Base-by-base conservation (phyloP, 2,329 filamentous ascomycete species). In the Dothiorella sarmentorum region DNA sequence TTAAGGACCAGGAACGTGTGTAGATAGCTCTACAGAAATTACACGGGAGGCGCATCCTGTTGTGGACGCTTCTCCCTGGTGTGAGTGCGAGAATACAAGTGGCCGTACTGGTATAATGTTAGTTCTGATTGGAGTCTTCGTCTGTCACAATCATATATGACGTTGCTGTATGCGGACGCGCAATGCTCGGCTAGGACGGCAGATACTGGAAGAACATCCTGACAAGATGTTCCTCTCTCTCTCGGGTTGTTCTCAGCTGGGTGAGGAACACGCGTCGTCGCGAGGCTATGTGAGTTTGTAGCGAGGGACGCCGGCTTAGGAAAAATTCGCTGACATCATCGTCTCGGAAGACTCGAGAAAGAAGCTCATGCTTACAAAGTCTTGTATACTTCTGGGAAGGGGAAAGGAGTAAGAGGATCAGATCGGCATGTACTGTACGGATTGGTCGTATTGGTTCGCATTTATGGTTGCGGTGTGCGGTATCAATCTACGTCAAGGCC, bases 401-500 rank as follows among this genome's bases (percentile, higher is more conserved):
- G 20, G 27, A 18, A n/a, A n/a, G n/a, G n/a, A n/a, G n/a, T n/a
- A n/a, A n/a, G n/a, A n/a, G n/a, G n/a, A n/a, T n/a, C n/a, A n/a
- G n/a, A n/a, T n/a, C n/a, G n/a, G n/a, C n/a, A n/a, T n/a, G n/a
- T n/a, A n/a, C n/a, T n/a, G n/a, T n/a, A n/a, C n/a, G n/a, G n/a
- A n/a, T n/a, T 44, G 40, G 24, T 58, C 33, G 43, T 49, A 58
- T 47, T 58, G 43, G 55, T 24, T n/a, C n/a, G n/a, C n/a, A n/a
- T n/a, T n/a, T n/a, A n/a, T n/a, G n/a, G 24, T 31, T 49, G 55
- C 53, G 40, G 53, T 27, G 31, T 42, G 17, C 11, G 40, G 51
- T 27, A 43, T 26, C n/a, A 9, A 17, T 24, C n/a, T 31, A 58
- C 42, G 31, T 47, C 29, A 47, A 56, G 29, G 55, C 55, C 55